phyloP scores from a whole-genome alignment of 805 yeast genomes.

The Teunomyces aglyptinius region DNA sequence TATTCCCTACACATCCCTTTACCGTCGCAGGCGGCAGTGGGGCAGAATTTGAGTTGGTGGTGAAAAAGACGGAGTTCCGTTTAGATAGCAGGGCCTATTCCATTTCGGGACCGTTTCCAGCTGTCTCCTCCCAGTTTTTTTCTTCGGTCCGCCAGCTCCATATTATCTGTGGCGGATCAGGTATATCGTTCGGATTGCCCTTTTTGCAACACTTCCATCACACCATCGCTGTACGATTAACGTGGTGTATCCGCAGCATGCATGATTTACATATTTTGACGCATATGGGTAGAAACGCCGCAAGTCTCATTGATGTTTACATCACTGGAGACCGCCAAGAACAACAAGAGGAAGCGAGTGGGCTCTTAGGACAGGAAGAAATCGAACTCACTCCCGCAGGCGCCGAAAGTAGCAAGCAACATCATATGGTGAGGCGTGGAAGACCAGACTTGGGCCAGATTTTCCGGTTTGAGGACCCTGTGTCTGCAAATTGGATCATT shows the following conservation, averaged over 20 bases:
- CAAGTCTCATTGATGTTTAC: slow-evolving; percentile 6
- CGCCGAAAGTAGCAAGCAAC: slow-evolving; percentile 7
- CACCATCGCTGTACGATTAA: slow-evolving; percentile 31
- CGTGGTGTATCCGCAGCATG: slow-evolving; percentile 54
- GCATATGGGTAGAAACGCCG: slow-evolving; percentile 21
- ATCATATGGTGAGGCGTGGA: slow-evolving; percentile 22
- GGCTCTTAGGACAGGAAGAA: slow-evolving; percentile 19
- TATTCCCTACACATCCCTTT: slow-evolving; percentile 66
- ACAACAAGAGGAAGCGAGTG: slow-evolving; percentile 16
- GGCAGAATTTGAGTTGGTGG: slow-evolving; percentile 39
- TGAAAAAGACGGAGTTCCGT: slow-evolving; percentile 36
- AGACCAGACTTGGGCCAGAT: slow-evolving; percentile 44
- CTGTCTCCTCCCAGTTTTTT: slow-evolving; percentile 45
- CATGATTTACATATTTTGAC: slow-evolving; percentile 48
- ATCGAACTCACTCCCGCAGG: slow-evolving; percentile 15
- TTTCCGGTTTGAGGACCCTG: slow-evolving; percentile 26
- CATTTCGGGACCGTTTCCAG: slow-evolving; percentile 35
- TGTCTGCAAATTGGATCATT: slow-evolving; percentile 48
- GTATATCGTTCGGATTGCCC: slow-evolving; percentile 63
- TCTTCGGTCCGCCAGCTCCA: slow-evolving; percentile 48
- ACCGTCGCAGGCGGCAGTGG: slow-evolving; percentile 44
- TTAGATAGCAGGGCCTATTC: slow-evolving; percentile 5
- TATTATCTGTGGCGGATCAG: slow-evolving; percentile 71
- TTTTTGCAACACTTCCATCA: slow-evolving; percentile 41
- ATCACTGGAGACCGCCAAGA: slow-evolving; percentile 8